Percentiles rank a stretch among this genome's conserved stretches.
phyloP scores from a whole-genome alignment of 1,284 basidiomycete genomes.

The Lentinula novae-zelandiae region DNA sequence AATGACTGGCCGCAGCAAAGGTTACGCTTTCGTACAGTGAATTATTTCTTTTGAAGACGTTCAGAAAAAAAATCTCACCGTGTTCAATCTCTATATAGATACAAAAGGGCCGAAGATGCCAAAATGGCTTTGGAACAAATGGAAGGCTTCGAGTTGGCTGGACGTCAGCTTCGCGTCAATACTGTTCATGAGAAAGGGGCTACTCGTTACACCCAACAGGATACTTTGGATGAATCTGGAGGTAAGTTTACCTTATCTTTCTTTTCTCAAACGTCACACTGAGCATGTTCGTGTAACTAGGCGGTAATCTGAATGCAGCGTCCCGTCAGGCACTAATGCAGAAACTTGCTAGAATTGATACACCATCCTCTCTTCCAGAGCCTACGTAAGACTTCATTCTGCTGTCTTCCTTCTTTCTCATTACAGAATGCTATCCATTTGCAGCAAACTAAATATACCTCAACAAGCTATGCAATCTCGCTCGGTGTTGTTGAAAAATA shows the following conservation, averaged over 20 bases:
- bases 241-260: constrained; percentile 38
- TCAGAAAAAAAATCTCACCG: background rate
- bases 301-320: constrained; percentile 92
- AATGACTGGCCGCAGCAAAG: constrained; percentile 92
- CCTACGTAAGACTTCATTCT: constrained; percentile 44
- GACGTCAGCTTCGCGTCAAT: constrained; percentile 86
- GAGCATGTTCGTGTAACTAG: constrained; percentile 28
- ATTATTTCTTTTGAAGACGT: constrained; percentile 23
- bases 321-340: constrained; percentile 98
- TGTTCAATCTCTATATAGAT: constrained; percentile 41
- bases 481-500: constrained; percentile 87
- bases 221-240: constrained; percentile 80
- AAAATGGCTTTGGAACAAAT: constrained; percentile 97
- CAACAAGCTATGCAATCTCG: constrained; percentile 73
- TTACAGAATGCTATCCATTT: background rate
- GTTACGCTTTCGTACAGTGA: constrained; percentile 96
- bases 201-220: constrained; percentile 67
- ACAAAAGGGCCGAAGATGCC: constrained; percentile 86
- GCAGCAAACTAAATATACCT: constrained; percentile 60
- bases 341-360: constrained; percentile 93
- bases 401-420: background rate
- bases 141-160: constrained; percentile 97
- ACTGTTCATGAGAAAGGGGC: constrained; percentile 89
- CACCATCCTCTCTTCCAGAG: constrained; percentile 50
- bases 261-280: too few species aligned